Percentiles rank a stretch among this genome's conserved stretches.
phyloP scores from a whole-genome alignment of 306 rosid species.

The Casuarina glauca region DNA sequence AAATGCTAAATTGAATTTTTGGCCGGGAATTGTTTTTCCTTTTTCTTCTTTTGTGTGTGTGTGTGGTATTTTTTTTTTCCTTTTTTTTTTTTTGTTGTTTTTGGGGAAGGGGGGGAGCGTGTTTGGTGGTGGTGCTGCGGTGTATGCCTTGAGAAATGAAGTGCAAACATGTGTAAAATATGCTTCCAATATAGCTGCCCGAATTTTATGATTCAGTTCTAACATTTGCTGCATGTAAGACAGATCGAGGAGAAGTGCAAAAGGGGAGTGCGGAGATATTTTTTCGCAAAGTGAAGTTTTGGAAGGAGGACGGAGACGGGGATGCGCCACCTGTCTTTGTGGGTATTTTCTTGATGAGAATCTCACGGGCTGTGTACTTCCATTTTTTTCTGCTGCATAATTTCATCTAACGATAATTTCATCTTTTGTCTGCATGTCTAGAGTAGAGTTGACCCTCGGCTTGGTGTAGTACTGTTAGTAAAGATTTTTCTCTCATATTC shows the following conservation, averaged over 20 bases:
- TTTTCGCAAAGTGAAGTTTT: constrained; percentile 86
- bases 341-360: constrained; percentile 47
- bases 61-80: too few species aligned
- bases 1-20: background rate
- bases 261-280: constrained; percentile 88
- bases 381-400: constrained; percentile 1
- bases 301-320: constrained; percentile 84
- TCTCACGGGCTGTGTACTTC: constrained; percentile 3
- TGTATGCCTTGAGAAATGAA: background rate
- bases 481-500: background rate
- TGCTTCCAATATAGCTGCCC: background rate
- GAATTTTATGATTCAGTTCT: background rate
- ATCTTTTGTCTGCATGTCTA: background rate
- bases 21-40: background rate
- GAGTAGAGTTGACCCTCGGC: background rate
- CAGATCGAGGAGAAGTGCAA: constrained; percentile 86
- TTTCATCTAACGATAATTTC: background rate
- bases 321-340: constrained; percentile 98
- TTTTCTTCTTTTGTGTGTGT: background rate
- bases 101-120: too few species aligned
- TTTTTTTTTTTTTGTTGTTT: too few species aligned
- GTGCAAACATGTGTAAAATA: background rate
- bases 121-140: too few species aligned
- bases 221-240: constrained; percentile 23
- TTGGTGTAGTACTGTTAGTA: background rate